Evolutionary conservation across 495 filamentous ascomycete species (phyloP).

Genomic region (Penicillium parvum): DNA sequence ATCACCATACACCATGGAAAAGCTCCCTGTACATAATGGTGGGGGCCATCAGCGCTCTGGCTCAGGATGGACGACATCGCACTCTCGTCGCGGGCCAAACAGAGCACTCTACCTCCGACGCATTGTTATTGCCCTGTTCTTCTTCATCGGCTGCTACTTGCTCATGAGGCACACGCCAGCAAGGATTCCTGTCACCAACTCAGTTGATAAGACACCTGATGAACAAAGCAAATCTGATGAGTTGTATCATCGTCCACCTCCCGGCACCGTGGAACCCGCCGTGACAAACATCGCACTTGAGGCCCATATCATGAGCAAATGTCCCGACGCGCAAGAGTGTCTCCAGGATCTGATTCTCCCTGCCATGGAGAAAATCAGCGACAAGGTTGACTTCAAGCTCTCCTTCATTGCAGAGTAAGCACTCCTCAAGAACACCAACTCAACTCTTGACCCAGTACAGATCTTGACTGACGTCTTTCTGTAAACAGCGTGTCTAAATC

Average conservation of each 20-base stretch:
- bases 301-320: conserved; percentile 93
- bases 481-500: conserved; percentile 31
- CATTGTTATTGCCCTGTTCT: conserved; percentile 13
- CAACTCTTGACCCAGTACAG: too few species aligned
- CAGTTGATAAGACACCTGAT: not conserved
- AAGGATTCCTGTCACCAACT: not conserved
- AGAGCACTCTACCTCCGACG: conserved; percentile 11
- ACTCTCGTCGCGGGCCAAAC: conserved; percentile 7
- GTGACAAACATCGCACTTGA: conserved; percentile 67
- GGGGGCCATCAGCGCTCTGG: conserved; percentile 7
- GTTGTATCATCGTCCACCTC: not conserved
- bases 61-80: conserved; percentile 3
- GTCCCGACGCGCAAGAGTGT: conserved; percentile 80
- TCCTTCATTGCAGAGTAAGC: conserved; percentile 82
- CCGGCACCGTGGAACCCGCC: not conserved
- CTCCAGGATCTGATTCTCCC: conserved; percentile 77
- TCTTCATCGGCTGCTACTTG: conserved; percentile 18
- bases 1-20: conserved; percentile 19
- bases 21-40: conserved; percentile 19
- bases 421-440: too few species aligned
- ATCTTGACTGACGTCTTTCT: too few species aligned
- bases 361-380: conserved; percentile 71
- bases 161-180: conserved; percentile 10
- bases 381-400: conserved; percentile 86
- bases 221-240: too few species aligned